Percentiles rank a stretch among this genome's conserved stretches.
These are phyloP conservation scores for Botrytis cinerea DNA, from an alignment of 2,329 filamentous ascomycete species.

Conservation along the genomic window DNA sequence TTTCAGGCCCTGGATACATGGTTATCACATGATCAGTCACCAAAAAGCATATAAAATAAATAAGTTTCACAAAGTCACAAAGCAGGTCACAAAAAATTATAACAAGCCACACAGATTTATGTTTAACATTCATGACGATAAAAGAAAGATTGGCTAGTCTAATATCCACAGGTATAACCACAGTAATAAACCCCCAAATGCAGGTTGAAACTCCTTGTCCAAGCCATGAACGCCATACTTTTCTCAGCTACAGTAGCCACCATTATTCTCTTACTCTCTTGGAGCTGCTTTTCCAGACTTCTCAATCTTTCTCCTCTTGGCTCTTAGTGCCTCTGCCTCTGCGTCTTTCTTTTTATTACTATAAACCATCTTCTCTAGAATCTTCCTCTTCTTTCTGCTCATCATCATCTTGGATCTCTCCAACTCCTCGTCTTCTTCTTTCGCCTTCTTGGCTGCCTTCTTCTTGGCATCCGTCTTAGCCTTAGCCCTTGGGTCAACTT, in stretches of 20 bases:
- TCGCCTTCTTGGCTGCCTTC: constrained; percentile 68
- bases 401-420: constrained; percentile 98
- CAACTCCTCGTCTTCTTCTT: constrained; percentile 80
- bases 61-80: neutral
- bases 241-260: constrained; percentile 26
- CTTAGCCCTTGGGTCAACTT: constrained; percentile 57
- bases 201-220: constrained; percentile 24
- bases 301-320: constrained; percentile 90
- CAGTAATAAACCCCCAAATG: constrained; percentile 21
- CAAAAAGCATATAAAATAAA: neutral
- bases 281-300: constrained; percentile 45
- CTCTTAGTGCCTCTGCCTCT: constrained; percentile 82
- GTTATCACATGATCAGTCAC: neutral
- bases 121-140: neutral
- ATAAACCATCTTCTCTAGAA: constrained; percentile 97
- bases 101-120: neutral
- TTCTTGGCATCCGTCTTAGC: constrained; percentile 71
- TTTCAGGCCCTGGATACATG: neutral
- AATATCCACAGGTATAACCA: constrained; percentile 20
- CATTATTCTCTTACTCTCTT: constrained; percentile 27
- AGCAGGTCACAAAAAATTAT: neutral
- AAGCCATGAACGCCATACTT: constrained; percentile 34
- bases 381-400: constrained; percentile 94
- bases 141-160: constrained; percentile 21
- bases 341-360: constrained; percentile 91